Conservation (phyloP, 2,329 filamentous ascomycete species). For the Sclerotinia trifoliorum region DNA sequence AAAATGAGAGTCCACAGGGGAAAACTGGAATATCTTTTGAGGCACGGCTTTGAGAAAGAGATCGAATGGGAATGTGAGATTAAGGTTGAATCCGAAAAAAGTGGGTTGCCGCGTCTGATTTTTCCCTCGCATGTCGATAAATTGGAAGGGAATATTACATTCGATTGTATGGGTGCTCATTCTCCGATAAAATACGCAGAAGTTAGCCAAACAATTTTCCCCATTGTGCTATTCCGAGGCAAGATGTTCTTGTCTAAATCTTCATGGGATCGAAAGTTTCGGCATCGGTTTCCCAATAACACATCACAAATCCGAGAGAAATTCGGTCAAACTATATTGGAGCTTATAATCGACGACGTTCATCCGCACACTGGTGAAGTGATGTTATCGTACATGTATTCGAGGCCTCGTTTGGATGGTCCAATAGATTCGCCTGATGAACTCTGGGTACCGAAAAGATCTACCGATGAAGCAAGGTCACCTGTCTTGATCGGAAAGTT, state of each 20-base stretch:
- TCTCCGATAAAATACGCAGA: not conserved
- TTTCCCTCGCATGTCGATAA: not conserved
- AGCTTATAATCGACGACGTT: not conserved
- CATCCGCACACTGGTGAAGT: not conserved
- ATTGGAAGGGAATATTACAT: slow-evolving; percentile 1
- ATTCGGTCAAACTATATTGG: not conserved
- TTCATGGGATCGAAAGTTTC: slow-evolving; percentile 1
- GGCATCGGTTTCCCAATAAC: not conserved
- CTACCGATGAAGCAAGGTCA: not conserved
- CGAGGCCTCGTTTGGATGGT: not conserved
- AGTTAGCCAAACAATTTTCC: fast-evolving
- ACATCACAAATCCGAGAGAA: not conserved
- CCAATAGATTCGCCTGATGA: not conserved
- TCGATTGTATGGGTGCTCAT: slow-evolving; percentile 10
- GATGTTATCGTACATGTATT: not conserved
- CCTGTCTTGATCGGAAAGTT: not conserved
- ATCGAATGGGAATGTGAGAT: slow-evolving; percentile 13
- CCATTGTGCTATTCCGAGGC: slow-evolving; percentile 1
- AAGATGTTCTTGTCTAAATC: not conserved
- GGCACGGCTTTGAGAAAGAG: not conserved
- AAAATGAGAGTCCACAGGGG: not conserved
- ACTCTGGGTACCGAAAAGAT: slow-evolving; percentile 5
- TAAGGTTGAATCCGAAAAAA: not conserved
- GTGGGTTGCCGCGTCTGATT: not conserved
- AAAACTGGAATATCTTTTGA: not conserved